Percentiles rank a stretch among this genome's conserved stretches.
These are phyloP conservation scores for Naumovozyma castellii DNA, from an alignment of 805 yeast genomes.

Conservation along the genomic window DNA sequence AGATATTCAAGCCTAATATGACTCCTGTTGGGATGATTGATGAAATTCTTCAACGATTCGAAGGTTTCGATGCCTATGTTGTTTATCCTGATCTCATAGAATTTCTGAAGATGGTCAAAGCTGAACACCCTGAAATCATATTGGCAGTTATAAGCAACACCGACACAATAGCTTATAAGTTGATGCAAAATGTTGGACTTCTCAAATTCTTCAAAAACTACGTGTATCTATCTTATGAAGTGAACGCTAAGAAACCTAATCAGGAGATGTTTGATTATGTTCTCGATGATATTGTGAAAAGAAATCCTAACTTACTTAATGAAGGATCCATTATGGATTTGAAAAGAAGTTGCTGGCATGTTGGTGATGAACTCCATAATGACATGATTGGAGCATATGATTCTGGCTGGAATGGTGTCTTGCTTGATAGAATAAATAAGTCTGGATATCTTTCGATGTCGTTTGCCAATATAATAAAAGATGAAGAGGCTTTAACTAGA, in stretches of 20 bases:
- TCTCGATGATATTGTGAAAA: conserved; percentile 20
- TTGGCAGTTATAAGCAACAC: conserved; percentile 51
- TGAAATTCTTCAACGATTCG: conserved; percentile 41
- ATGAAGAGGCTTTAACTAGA: conserved; percentile 15
- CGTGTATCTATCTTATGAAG: conserved; percentile 47
- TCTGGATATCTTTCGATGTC: conserved; percentile 19
- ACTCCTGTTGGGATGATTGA: conserved; percentile 33
- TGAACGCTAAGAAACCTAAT: conserved; percentile 47
- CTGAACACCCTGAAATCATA: conserved; percentile 27
- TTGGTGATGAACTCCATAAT: conserved; percentile 52
- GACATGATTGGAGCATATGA: conserved; percentile 44
- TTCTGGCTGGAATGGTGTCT: conserved; percentile 56
- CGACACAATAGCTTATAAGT: conserved; percentile 42
- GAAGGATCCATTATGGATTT: conserved; percentile 12
- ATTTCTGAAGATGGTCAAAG: conserved; percentile 31
- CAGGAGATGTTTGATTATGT: conserved; percentile 38
- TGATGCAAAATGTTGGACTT: conserved; percentile 41
- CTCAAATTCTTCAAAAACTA: conserved; percentile 32
- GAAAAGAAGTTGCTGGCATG: conserved; percentile 42
- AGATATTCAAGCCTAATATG: conserved; percentile 32
- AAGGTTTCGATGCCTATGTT: conserved; percentile 42
- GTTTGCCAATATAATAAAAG: conserved; percentile 4
- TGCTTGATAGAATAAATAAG: conserved; percentile 38
- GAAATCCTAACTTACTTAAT: conserved; percentile 12
- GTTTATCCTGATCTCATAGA: conserved; percentile 46